A percentile compares a stretch with the other conserved stretches of the same genome.
Evolutionary conservation across 2,329 filamentous ascomycete species (phyloP).

Genomic region (Scytalidium lignicola): DNA sequence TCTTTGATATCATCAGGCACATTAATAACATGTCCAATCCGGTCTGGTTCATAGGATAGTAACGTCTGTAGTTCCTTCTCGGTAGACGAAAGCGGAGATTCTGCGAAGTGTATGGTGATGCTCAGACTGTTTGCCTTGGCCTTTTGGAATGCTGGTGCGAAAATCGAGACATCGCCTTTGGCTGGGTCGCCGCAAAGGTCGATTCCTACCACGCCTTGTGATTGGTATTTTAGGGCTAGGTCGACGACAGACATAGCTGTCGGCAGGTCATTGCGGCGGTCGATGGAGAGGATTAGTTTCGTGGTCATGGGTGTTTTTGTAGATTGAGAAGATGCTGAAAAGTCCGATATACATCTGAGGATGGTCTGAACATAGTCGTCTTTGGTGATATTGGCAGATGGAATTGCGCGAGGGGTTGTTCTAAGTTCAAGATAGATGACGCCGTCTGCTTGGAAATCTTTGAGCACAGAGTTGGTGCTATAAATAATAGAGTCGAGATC

Average conservation of each 20-base stretch:
- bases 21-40: conserved; percentile 76
- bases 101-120: conserved; percentile 75
- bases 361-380: conserved; percentile 61
- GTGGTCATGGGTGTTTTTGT: conserved; percentile 46
- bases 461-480: conserved; percentile 60
- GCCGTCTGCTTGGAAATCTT: conserved; percentile 63
- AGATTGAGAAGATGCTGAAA: conserved; percentile 27
- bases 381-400: conserved; percentile 43
- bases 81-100: conserved; percentile 53
- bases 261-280: conserved; percentile 54
- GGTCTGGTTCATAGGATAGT: conserved; percentile 59
- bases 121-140: conserved; percentile 52
- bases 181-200: conserved; percentile 76
- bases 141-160: conserved; percentile 52
- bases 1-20: conserved; percentile 55
- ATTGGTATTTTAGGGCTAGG: conserved; percentile 52
- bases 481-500: conserved; percentile 53
- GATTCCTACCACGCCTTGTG: conserved; percentile 60
- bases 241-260: conserved; percentile 61
- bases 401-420: conserved; percentile 67
- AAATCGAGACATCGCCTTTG: conserved; percentile 54
- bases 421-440: conserved; percentile 75
- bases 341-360: conserved; percentile 55
- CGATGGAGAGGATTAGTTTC: conserved; percentile 68
- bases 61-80: conserved; percentile 58